Base-by-base conservation (phyloP, 2,329 filamentous ascomycete genomes). In the Fusarium nurragi region DNA sequence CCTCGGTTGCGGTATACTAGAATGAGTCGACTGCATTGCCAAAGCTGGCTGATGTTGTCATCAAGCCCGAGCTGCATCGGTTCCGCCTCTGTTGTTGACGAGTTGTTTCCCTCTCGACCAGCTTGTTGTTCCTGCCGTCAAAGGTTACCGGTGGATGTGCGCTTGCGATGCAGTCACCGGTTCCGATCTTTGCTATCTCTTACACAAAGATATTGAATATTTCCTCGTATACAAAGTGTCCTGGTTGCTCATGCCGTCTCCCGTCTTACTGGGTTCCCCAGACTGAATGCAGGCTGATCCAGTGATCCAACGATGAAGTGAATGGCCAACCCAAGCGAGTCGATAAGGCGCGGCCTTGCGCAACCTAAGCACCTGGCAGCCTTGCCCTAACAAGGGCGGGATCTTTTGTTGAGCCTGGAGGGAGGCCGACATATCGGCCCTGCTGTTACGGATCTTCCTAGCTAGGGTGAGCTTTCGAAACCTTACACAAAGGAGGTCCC, bases 331-430 rank as follows among this genome's bases (percentile, higher is more conserved):
- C 47, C 41, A 49, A 55, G 23, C 51, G 47, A 28, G 36, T 26
- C 25, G 40, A 22, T 41, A 48, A n/a, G 28, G 53, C 32, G 45
- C 52, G 47, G 39, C 45, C 54, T 64, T 56, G 45, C 46, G 64
- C 57, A 54, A 55, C 59, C 45, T 59, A 58, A 57, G 11, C 37
- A 56, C 30, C 44, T 34, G 48, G 60, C 48, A 69, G 65, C 62
- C 55, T 67, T 50, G 54, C 52, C 47, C 47, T 56, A 43, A 56
- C 43, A 68, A 64, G 40, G 39, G 54, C 26, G 55, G 57, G 65
- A 60, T 49, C 55, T 66, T 68, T 68, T 68, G 54, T 56, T 68
- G 66, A 57, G 60, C 48, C 51, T 65, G 38, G 40, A 63, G 49
- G 57, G 55, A 67, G 67, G 40, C 52, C 60, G 53, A 61, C 32